Evolutionary conservation across 1,284 basidiomycete species (phyloP).

Genomic region (Cerioporus squamosus): DNA sequence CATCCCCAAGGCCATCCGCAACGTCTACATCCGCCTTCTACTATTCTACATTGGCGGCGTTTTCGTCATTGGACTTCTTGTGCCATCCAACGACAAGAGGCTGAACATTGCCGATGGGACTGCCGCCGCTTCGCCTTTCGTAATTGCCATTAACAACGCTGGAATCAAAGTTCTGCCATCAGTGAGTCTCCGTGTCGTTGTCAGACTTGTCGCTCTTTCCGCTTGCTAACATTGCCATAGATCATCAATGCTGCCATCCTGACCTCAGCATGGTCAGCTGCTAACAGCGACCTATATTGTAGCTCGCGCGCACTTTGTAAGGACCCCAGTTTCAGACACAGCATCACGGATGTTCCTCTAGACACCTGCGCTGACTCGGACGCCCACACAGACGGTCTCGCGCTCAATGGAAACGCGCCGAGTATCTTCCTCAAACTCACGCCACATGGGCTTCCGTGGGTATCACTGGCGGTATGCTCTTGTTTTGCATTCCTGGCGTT

Average conservation of each 20-base stretch:
- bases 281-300: constrained; percentile 83
- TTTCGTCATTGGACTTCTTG: constrained; percentile 76
- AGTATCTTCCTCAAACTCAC: constrained; percentile 71
- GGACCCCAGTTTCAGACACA: constrained; percentile 32
- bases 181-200: constrained; percentile 13
- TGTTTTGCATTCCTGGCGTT: constrained; percentile 76
- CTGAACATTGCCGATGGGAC: constrained; percentile 59
- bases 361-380: too few species aligned
- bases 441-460: constrained; percentile 76
- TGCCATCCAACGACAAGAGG: constrained; percentile 65
- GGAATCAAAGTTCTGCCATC: constrained; percentile 75
- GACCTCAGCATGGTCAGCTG: constrained; percentile 87
- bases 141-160: constrained; percentile 77
- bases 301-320: constrained; percentile 80
- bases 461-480: constrained; percentile 70
- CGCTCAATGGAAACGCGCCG: constrained; percentile 78
- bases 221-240: constrained; percentile 34
- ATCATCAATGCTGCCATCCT: constrained; percentile 88
- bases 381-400: constrained; percentile 67
- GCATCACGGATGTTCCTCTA: not conserved
- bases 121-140: constrained; percentile 81
- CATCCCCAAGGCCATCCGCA: constrained; percentile 50
- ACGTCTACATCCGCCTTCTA: constrained; percentile 57
- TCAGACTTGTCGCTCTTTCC: not conserved
- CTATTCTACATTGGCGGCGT: constrained; percentile 38